Conservation (phyloP, 2,329 filamentous ascomycete species). For the Cordyceps cateniannulata region DNA sequence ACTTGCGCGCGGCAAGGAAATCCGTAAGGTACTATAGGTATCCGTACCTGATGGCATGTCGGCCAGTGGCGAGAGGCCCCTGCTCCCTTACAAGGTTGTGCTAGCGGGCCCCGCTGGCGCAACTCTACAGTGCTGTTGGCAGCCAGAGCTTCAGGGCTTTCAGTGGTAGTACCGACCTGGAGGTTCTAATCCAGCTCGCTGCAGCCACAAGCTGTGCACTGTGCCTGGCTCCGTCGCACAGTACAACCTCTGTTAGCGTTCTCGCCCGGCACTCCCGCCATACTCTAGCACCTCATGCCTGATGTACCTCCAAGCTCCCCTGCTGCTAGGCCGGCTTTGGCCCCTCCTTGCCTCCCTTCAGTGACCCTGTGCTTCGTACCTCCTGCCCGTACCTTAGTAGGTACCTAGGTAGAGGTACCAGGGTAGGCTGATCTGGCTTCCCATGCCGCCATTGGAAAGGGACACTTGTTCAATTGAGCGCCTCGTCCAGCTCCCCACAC, state of each 20-base stretch:
- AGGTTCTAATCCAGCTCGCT: too few relatives aligned
- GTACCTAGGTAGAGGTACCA: too few relatives aligned
- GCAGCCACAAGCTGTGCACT: too few relatives aligned
- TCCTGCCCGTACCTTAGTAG: too few relatives aligned
- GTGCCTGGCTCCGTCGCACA: not conserved
- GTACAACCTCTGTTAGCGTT: not conserved
- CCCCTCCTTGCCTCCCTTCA: not conserved
- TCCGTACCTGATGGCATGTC: too few relatives aligned
- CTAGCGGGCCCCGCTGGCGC: not conserved
- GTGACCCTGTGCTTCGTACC: too few relatives aligned
- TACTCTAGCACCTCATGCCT: not conserved
- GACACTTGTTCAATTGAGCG: conserved; percentile 39
- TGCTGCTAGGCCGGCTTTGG: too few relatives aligned
- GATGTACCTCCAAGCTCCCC: too few relatives aligned
- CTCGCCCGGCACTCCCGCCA: not conserved
- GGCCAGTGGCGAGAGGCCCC: not conserved
- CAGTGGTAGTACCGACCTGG: too few relatives aligned
- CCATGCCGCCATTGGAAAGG: conserved; percentile 21
- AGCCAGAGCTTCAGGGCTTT: too few relatives aligned
- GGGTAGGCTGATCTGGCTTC: not conserved
- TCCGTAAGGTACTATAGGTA: too few relatives aligned
- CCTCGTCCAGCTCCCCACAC: conserved; percentile 18
- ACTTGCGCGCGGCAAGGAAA: not conserved
- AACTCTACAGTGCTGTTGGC: too few relatives aligned
- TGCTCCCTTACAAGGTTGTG: not conserved